phyloP scores from a whole-genome alignment of 1,284 basidiomycete species.

The Ustilago vetiveriae region DNA sequence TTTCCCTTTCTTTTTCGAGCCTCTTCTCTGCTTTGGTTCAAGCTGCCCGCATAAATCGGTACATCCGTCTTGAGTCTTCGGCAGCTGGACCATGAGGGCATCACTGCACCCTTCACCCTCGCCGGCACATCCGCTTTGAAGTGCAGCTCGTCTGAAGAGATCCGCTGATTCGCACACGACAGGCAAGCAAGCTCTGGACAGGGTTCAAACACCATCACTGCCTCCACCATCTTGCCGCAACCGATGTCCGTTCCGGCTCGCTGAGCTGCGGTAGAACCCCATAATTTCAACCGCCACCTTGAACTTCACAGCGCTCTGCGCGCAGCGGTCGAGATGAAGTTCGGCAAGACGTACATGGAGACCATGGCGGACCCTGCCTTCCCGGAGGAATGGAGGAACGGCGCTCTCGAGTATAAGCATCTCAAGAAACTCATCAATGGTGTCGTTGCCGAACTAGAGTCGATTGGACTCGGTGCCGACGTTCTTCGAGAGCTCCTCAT shows the following conservation, averaged over 20 bases:
- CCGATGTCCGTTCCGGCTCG: background rate
- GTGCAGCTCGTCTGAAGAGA: too few relatives aligned
- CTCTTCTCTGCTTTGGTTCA: too few relatives aligned
- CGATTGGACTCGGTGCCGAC: slow-evolving; percentile 77
- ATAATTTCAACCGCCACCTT: background rate
- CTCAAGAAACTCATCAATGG: slow-evolving; percentile 92
- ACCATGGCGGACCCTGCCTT: slow-evolving; percentile 74
- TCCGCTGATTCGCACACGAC: too few relatives aligned
- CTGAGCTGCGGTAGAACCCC: background rate
- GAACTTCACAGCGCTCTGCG: slow-evolving; percentile 11
- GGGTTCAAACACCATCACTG: too few relatives aligned
- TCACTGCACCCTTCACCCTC: too few relatives aligned
- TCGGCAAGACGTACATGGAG: slow-evolving; percentile 79
- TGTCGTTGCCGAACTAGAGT: slow-evolving; percentile 81
- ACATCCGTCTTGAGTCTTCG: too few relatives aligned
- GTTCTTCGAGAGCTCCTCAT: slow-evolving; percentile 71
- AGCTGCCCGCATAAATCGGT: too few relatives aligned
- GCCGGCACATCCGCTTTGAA: too few relatives aligned
- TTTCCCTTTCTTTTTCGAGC: background rate
- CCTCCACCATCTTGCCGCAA: background rate
- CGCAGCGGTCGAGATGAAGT: slow-evolving; percentile 74
- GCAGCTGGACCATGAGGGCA: too few relatives aligned
- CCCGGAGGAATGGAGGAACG: slow-evolving; percentile 78
- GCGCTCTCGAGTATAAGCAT: slow-evolving; percentile 87
- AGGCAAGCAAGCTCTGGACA: too few relatives aligned